Base-by-base conservation (phyloP, 1,139 yeast species). In the Blastobotrys apis region DNA sequence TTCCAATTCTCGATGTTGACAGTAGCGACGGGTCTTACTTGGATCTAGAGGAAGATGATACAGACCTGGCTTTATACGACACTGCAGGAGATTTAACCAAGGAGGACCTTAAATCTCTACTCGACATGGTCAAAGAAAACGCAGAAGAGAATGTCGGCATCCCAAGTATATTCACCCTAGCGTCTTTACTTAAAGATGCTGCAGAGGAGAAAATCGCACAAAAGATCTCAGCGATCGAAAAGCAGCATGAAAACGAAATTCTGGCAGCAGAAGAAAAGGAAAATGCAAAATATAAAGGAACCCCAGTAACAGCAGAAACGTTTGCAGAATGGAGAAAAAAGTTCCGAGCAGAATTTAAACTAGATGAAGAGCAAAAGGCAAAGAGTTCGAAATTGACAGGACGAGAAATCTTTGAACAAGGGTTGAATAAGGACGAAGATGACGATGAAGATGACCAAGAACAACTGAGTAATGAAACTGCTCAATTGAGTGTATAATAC, bases 401-500 rank as follows among this genome's bases (percentile, higher is more conserved):
- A 16, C 75, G 78, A 55, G 92, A 88, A 64, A 84, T 92, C 49
- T 92, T 90, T 60, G 97, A 88, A 59, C 76, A 75, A 60, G 97
- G 97, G 40, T 74, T 88, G 57, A 94, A 84, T 35, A 80, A 79
- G 48, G 79, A 74, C 25, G 80, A 68, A 6, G 85, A 78, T 38
- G 76, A 66, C 36, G 69, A 62, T 16, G 77, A 64, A 12, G 71
- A 64, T 15, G 26, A 23, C 10, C 65, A 43, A 27, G 42, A 41
- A 17, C 30, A 31, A 16, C 21, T 39, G 23, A 37, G 32, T 2
- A 26, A 21, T 8, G 44, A 33, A 4, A 47, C 37, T 6, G 48
- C 36, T 12, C 53, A 45, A 25, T 21, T 50, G 36, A 34, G 37
- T 13, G 52, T 47, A 21, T 32, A 36, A 36, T 27, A 39, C 20